Conservation (phyloP, 148 eudicot species). For the Selenicereus undatus region DNA sequence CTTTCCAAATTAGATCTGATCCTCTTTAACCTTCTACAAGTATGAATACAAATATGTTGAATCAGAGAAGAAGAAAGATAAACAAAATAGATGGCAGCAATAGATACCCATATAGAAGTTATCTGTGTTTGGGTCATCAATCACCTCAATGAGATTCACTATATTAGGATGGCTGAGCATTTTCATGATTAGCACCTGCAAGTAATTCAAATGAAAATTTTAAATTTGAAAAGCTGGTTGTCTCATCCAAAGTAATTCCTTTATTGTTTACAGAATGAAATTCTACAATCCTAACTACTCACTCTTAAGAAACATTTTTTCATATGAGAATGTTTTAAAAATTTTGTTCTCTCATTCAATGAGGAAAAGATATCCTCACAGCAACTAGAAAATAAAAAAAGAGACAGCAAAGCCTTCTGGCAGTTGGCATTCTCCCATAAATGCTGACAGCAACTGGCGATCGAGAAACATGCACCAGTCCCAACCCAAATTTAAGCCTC, state of each 20-base stretch:
- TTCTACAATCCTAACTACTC: background rate
- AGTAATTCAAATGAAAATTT: slow-evolving; percentile 8
- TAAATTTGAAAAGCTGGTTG: background rate
- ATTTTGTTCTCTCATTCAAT: background rate
- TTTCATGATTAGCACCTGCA: slow-evolving; percentile 91
- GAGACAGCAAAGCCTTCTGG: background rate
- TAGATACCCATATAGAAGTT: slow-evolving; percentile 92
- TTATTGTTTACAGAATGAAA: background rate
- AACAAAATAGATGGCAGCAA: slow-evolving; percentile 17
- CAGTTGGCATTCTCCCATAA: background rate
- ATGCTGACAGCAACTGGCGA: no score
- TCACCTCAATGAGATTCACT: slow-evolving; percentile 93
- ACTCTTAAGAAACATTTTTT: background rate
- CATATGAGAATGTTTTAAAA: background rate
- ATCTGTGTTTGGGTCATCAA: slow-evolving; percentile 84
- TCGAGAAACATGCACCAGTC: no score
- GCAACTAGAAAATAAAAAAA: background rate
- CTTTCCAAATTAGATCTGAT: background rate
- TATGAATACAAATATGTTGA: slow-evolving; percentile 6
- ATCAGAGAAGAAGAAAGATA: background rate
- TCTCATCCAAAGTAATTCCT: background rate
- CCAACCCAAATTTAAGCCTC: no score
- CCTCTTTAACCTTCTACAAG: background rate
- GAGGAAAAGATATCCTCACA: background rate
- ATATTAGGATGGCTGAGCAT: slow-evolving; percentile 84